phyloP scores from a whole-genome alignment of 345 rosid species.

The Moricandia arvensis region DNA sequence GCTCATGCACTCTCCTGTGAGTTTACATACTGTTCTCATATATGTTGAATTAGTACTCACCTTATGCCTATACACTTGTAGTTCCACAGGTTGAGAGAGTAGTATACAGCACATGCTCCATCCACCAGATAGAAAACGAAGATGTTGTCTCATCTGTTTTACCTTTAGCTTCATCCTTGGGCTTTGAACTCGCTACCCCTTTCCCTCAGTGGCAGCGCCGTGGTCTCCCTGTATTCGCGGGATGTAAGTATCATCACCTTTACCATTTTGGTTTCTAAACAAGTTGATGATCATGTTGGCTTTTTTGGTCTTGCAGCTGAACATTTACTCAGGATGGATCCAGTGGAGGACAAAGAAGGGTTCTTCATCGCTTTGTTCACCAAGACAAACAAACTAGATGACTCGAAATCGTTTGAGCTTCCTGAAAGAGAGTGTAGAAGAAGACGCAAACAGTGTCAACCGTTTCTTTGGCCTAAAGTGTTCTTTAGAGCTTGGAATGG shows the following conservation, averaged over 20 bases:
- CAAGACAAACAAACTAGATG: slow-evolving; percentile 23
- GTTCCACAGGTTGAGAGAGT: slow-evolving; percentile 42
- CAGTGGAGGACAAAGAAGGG: slow-evolving; percentile 72
- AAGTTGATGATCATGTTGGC: slow-evolving; percentile 33
- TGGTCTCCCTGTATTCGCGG: slow-evolving; percentile 68
- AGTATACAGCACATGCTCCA: slow-evolving; percentile 91
- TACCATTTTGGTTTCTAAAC: slow-evolving; percentile 3
- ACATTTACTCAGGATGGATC: slow-evolving; percentile 40
- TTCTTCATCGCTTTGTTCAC: slow-evolving; percentile 76
- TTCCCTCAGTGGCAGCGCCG: slow-evolving; percentile 77
- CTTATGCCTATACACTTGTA: slow-evolving; percentile 20
- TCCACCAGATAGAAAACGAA: slow-evolving; percentile 85
- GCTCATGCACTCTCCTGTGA: slow-evolving; percentile 79
- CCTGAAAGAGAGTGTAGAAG: not conserved
- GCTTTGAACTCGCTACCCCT: slow-evolving; percentile 63
- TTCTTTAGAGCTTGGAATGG: not conserved
- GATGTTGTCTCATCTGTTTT: slow-evolving; percentile 70
- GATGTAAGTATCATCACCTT: slow-evolving; percentile 52
- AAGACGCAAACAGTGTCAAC: not conserved
- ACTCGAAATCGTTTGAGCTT: not conserved
- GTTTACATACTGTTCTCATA: slow-evolving; percentile 25
- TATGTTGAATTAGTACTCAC: not conserved
- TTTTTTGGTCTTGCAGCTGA: slow-evolving; percentile 41
- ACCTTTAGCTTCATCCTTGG: slow-evolving; percentile 42
- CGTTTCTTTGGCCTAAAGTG: not conserved